Evolutionary conservation across 192 early-diverging fungal species (phyloP).

Genomic region (Linnemannia elongata): DNA sequence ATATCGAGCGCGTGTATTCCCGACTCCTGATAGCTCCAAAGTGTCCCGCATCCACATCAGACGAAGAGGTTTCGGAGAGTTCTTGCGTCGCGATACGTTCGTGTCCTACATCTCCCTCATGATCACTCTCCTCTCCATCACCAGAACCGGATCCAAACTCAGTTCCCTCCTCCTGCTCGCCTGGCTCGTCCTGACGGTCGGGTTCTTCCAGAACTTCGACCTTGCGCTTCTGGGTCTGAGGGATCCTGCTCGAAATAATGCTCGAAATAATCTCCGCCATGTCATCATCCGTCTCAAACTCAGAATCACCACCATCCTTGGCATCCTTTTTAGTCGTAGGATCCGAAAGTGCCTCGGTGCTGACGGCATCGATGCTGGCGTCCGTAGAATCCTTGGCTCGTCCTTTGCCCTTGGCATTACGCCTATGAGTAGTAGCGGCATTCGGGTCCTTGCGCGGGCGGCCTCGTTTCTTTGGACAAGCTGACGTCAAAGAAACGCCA

Average conservation of each 20-base stretch:
- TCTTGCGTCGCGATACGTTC: neutral
- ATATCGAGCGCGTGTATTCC: neutral
- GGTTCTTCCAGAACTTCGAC: neutral
- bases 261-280: neutral
- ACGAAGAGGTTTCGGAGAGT: neutral
- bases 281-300: neutral
- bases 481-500: neutral
- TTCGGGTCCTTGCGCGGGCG: neutral
- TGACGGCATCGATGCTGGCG: neutral
- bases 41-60: neutral
- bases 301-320: neutral
- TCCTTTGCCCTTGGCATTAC: neutral
- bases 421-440: neutral
- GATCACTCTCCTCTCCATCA: neutral
- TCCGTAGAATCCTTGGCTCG: neutral
- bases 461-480: neutral
- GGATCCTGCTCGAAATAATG: neutral
- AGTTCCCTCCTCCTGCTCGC: neutral
- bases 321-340: neutral
- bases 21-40: neutral
- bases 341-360: neutral
- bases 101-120: neutral
- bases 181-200: neutral
- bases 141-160: neutral
- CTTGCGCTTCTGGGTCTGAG: neutral